Percentiles rank a stretch among this genome's conserved stretches.
Evolutionary conservation across 2,329 filamentous ascomycete species (phyloP).

Genomic region (Madurella mycetomatis): DNA sequence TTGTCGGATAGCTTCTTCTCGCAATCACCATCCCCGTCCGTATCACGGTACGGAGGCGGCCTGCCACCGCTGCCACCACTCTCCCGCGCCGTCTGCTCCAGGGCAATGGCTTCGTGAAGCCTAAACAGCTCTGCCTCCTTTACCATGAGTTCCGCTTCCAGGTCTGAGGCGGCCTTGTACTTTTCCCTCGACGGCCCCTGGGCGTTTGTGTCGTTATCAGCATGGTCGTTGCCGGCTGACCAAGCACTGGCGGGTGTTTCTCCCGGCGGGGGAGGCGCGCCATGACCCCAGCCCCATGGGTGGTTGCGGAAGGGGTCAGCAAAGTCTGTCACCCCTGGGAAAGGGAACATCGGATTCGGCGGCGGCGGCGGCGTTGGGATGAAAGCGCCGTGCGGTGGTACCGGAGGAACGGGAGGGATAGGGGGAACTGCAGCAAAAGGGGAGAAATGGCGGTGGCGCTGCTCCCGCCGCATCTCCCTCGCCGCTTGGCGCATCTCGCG

Average conservation of each 20-base stretch:
- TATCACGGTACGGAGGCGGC: background rate
- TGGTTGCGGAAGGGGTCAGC: background rate
- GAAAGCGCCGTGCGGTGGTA: background rate
- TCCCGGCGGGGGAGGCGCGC: background rate
- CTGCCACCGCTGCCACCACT: background rate
- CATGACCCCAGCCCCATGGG: background rate
- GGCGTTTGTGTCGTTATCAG: slow-evolving; percentile 6
- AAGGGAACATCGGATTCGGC: background rate
- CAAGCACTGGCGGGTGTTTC: slow-evolving; percentile 31
- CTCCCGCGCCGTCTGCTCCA: slow-evolving; percentile 11
- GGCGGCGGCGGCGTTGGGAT: background rate
- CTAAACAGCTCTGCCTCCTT: slow-evolving; percentile 29
- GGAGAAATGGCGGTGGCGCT: background rate
- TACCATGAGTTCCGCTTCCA: slow-evolving; percentile 33
- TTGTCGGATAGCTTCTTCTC: slow-evolving; percentile 17
- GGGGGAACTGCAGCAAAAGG: background rate
- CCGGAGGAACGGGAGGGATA: background rate
- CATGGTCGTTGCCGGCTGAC: slow-evolving; percentile 30
- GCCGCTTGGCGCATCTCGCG: slow-evolving; percentile 22
- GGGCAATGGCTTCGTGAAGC: slow-evolving; percentile 25
- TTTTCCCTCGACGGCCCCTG: slow-evolving; percentile 31
- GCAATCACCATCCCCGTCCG: slow-evolving; percentile 9
- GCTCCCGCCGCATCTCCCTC: slow-evolving; percentile 9
- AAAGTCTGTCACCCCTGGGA: background rate
- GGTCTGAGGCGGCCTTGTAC: slow-evolving; percentile 33